A percentile compares a stretch with the other conserved stretches of the same genome.
phyloP scores from a whole-genome alignment of 805 yeast species.

The Cyberlindnera amylophila region DNA sequence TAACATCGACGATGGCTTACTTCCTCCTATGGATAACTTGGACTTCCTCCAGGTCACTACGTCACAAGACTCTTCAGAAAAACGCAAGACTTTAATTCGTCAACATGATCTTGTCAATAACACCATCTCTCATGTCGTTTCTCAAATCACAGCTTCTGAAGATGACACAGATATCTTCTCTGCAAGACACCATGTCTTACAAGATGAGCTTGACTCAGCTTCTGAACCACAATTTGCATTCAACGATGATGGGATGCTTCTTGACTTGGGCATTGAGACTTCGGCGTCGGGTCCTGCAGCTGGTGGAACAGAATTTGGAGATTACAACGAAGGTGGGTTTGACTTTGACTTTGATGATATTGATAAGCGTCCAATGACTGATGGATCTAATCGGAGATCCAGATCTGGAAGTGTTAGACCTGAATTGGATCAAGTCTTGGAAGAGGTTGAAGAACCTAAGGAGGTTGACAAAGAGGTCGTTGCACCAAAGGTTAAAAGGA shows the following conservation, averaged over 20 bases:
- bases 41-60: constrained; percentile 13
- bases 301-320: constrained; percentile 12
- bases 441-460: constrained; percentile 6
- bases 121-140: constrained; percentile 13
- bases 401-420: constrained; percentile 5
- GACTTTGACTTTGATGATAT: constrained; percentile 10
- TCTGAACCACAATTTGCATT: constrained; percentile 25
- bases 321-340: constrained; percentile 6
- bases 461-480: neutral
- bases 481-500: neutral
- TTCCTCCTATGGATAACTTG: constrained; percentile 24
- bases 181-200: neutral
- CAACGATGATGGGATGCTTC: constrained; percentile 26
- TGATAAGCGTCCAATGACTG: constrained; percentile 4
- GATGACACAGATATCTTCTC: constrained; percentile 7
- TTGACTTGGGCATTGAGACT: constrained; percentile 13
- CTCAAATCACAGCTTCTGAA: constrained; percentile 3
- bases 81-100: constrained; percentile 12
- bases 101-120: constrained; percentile 19
- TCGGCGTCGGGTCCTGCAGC: constrained; percentile 5
- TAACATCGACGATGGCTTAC: constrained; percentile 30
- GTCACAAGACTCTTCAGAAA: neutral
- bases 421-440: constrained; percentile 16
- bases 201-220: constrained; percentile 17
- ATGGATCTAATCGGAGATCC: neutral